Evolutionary conservation across 768 basidiomycete species (phyloP), one percentile per base, ranked within the genome.

Genomic region (Panaeolus cyanescens): DNA sequence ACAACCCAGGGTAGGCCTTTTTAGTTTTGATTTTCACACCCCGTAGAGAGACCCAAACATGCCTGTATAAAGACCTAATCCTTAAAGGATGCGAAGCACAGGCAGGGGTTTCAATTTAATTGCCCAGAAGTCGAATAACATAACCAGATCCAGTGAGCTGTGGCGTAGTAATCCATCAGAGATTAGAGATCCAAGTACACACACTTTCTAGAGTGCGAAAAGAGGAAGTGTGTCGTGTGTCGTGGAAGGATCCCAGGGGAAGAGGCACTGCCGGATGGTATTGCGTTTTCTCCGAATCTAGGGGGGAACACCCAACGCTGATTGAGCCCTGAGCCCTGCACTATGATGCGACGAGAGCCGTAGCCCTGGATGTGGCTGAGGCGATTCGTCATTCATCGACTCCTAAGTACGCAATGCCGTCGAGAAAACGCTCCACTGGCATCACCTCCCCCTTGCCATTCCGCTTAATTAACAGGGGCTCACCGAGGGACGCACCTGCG

Each of bases 371-470:
- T 20, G 39, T 42, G 39, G 19, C 39, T 42, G 6, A 39, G 17
- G 17, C 15, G 22, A 20, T 42, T 22, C 15, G 19, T 17, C 39
- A 42, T 42, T 22, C 8, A 13, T 17, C 37, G 13, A 42, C 19
- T 42, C 39, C 12, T n/a, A n/a, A n/a, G n/a, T n/a, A n/a, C n/a
- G n/a, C n/a, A n/a, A n/a, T n/a, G n/a, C n/a, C n/a, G n/a, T n/a
- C n/a, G n/a, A n/a, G n/a, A n/a, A n/a, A n/a, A n/a, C n/a, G n/a
- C n/a, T n/a, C n/a, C n/a, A n/a, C n/a, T n/a, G n/a, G n/a, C n/a
- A n/a, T n/a, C n/a, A n/a, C n/a, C n/a, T n/a, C n/a, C n/a, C n/a
- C 45, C 45, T 50, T 50, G 9, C 45, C 40, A 42, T 42, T 42
- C 19, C 20, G 45, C 25, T 50, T 12, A 45, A 50, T 50, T 20